Conservation (phyloP, 2,329 filamentous ascomycete species). For the Ophiostoma ulmi region DNA sequence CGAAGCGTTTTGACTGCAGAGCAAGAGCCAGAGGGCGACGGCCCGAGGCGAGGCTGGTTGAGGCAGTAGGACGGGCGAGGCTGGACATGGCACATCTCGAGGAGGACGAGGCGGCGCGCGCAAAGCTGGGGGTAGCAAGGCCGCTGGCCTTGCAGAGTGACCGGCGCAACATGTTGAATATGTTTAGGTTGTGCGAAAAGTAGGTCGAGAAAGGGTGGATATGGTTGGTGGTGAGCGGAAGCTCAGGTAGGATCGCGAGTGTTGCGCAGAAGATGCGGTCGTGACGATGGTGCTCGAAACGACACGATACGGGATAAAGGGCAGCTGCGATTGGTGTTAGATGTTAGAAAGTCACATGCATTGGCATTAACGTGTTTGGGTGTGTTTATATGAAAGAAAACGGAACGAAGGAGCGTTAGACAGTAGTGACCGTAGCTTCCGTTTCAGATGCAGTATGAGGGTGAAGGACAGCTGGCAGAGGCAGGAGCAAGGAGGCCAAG, state of each 20-base stretch:
- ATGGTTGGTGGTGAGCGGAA: constrained; percentile 20
- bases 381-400: neutral
- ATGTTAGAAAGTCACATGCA: neutral
- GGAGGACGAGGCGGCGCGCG: constrained; percentile 20
- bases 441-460: neutral
- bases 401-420: neutral
- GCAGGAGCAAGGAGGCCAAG: neutral
- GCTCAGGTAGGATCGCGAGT: constrained; percentile 18
- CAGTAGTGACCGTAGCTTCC: neutral
- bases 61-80: constrained; percentile 18
- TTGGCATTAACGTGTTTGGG: neutral
- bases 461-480: constrained; percentile 12
- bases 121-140: constrained; percentile 19
- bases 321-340: constrained; percentile 2
- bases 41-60: constrained; percentile 36
- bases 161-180: constrained; percentile 25
- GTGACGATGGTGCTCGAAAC: constrained; percentile 8
- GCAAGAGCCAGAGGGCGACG: constrained; percentile 49
- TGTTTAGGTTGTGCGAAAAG: neutral
- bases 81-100: constrained; percentile 17
- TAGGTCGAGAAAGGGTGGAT: constrained; percentile 11
- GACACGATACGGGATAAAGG: neutral
- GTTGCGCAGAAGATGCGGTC: constrained; percentile 20
- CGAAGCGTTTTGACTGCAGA: constrained; percentile 44
- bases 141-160: constrained; percentile 26